Evolutionary conservation across 805 yeast species (phyloP).

Genomic region (Nematodospora valgi): DNA sequence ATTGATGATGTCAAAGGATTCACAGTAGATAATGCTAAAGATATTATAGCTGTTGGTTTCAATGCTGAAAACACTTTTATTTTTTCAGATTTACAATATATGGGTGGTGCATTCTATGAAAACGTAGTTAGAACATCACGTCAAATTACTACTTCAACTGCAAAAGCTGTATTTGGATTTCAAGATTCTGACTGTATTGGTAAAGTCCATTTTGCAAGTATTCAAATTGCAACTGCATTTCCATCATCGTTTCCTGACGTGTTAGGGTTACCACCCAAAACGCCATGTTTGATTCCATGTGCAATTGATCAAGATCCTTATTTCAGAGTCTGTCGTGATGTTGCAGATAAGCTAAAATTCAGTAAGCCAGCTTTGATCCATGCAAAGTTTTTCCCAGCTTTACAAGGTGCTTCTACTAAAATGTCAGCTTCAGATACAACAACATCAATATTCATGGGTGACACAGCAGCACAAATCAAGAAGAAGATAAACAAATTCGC

Average conservation of each 20-base stretch:
- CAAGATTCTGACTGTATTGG: slow-evolving; percentile 94
- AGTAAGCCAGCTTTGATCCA: slow-evolving; percentile 90
- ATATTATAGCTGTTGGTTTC: slow-evolving; percentile 91
- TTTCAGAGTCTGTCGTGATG: slow-evolving; percentile 96
- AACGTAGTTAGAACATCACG: slow-evolving; percentile 89
- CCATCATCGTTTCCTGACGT: slow-evolving; percentile 95
- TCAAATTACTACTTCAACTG: slow-evolving; percentile 95
- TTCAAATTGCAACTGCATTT: slow-evolving; percentile 94
- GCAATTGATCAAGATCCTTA: slow-evolving; percentile 99
- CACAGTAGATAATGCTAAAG: slow-evolving; percentile 82
- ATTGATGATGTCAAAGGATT: slow-evolving; percentile 83
- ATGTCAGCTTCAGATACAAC: slow-evolving; percentile 95
- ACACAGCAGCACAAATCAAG: slow-evolving; percentile 85
- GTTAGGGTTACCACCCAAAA: slow-evolving; percentile 78
- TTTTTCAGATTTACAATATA: slow-evolving; percentile 86
- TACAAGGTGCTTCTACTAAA: slow-evolving; percentile 93
- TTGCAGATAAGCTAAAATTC: slow-evolving; percentile 87
- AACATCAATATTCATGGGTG: slow-evolving; percentile 92
- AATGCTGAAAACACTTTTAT: slow-evolving; percentile 93
- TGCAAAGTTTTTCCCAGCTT: slow-evolving; percentile 95
- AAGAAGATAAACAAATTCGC: slow-evolving; percentile 96
- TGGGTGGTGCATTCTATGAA: slow-evolving; percentile 93
- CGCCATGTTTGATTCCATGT: slow-evolving; percentile 97
- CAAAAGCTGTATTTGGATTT: slow-evolving; percentile 95
- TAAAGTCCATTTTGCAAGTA: slow-evolving; percentile 88